phyloP scores from a whole-genome alignment of 371 early-diverging fungal genomes.

The Nematocida sp. region DNA sequence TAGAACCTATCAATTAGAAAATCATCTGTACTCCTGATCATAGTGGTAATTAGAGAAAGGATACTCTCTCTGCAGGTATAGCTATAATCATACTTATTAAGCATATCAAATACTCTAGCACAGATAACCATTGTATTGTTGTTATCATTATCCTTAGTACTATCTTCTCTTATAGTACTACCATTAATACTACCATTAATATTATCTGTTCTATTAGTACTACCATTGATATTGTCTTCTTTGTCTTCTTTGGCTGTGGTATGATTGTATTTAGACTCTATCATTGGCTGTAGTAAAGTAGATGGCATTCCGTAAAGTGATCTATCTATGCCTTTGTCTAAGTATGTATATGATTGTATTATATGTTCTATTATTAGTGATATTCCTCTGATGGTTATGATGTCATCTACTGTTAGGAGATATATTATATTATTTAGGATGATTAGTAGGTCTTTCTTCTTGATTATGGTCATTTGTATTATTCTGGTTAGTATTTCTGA shows the following conservation, averaged over 20 bases:
- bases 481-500: neutral
- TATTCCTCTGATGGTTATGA: neutral
- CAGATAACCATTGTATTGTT: conserved; percentile 36
- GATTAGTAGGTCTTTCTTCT: conserved; percentile 14
- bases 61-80: neutral
- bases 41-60: neutral
- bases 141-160: neutral
- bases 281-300: no score
- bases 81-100: neutral
- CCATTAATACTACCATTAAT: neutral
- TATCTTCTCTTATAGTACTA: neutral
- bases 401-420: conserved; percentile 19
- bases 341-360: neutral
- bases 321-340: conserved; percentile 15
- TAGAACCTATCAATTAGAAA: conserved; percentile 30
- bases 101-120: neutral
- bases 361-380: conserved; percentile 11
- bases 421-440: conserved; percentile 7
- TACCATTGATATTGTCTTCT: no score
- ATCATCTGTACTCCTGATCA: conserved; percentile 20
- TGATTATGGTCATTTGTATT: neutral
- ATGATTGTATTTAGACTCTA: no score
- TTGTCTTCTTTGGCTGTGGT: no score
- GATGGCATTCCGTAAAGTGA: conserved; percentile 15
- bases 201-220: neutral